A percentile compares a stretch with the other conserved stretches of the same genome.
Evolutionary conservation across 2,329 filamentous ascomycete genomes (phyloP).

Genomic region (Gaeumannomyces sp.): DNA sequence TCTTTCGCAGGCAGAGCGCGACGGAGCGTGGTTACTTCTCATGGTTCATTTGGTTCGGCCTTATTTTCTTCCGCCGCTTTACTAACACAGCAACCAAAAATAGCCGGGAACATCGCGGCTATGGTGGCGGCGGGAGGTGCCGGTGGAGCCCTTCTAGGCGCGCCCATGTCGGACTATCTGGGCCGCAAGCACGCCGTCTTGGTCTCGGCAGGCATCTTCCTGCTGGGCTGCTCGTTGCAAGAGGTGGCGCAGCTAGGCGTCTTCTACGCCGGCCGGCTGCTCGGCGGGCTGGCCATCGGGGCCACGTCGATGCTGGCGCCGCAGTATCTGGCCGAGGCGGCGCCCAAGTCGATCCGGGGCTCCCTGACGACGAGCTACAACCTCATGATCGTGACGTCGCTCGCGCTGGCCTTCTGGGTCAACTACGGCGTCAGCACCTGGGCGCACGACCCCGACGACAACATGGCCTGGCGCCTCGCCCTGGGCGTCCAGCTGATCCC

Average conservation of each 20-base stretch:
- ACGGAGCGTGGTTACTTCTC: constrained; percentile 18
- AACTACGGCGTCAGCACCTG: constrained; percentile 23
- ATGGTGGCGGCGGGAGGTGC: constrained; percentile 31
- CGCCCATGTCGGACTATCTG: constrained; percentile 30
- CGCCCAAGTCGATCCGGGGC: constrained; percentile 32
- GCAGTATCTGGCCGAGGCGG: constrained; percentile 34
- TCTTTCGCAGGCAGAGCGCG: constrained; percentile 22
- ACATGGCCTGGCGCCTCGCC: constrained; percentile 30
- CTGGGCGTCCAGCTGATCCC: constrained; percentile 33
- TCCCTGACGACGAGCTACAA: constrained; percentile 34
- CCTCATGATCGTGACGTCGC: constrained; percentile 30
- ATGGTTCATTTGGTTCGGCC: no score
- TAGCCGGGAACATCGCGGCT: constrained; percentile 26
- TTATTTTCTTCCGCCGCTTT: no score
- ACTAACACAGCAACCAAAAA: constrained; percentile 4
- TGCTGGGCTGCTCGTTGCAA: constrained; percentile 28
- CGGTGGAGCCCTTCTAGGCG: constrained; percentile 29
- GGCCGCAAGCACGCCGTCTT: constrained; percentile 26
- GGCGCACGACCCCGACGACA: constrained; percentile 23
- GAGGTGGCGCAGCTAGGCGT: constrained; percentile 28
- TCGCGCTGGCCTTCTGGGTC: constrained; percentile 27
- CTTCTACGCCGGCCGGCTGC: constrained; percentile 30
- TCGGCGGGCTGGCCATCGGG: constrained; percentile 30
- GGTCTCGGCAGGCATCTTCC: constrained; percentile 24
- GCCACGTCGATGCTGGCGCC: constrained; percentile 32